Evolutionary conservation across 2,329 filamentous ascomycete species (phyloP), one percentile per base, ranked within the genome.

Genomic region (Ophiostoma novo-ulmi): DNA sequence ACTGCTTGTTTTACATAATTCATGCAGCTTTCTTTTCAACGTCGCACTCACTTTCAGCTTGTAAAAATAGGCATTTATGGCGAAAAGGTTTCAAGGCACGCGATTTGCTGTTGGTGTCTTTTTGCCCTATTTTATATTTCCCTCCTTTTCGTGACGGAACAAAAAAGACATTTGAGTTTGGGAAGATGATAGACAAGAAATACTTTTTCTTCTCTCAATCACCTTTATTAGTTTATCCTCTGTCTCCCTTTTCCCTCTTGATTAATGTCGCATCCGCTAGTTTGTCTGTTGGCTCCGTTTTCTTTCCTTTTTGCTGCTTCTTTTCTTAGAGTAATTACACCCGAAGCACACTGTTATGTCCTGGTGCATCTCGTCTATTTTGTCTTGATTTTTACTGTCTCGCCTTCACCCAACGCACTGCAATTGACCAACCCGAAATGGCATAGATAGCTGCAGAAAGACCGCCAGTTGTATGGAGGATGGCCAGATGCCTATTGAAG

Each of bases 21-120:
- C 26, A 63, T 63, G 58, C 58, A 63, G 1, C 26, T 63, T 63
- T 63, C 58, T 63, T 63, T 63, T 63, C 58, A 63, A 63, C 58
- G 58, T 63, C 26, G 5, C 26, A 63, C 58, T 31, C 58, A 14
- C n/a, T 63, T 63, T 63, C 58, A 63, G 58, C 58, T 63, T 63
- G 58, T 63, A 63, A 63, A 63, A 63, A 63, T 63, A 63, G 58
- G 26, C 52, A 22, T 17, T 63, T 63, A 5, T 26, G n/a, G 22
- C 58, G 26, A 13, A 35, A 63, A 17, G 11, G 58, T 63, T 63
- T 22, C 58, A 63, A 63, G 58, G 58, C 58, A 35, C 26, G 58
- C 58, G 58, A 36, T 63, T 63, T 63, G 58, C 58, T 35, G 26
- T 35, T 63, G 58, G 26, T 35, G 6, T 63, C 14, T 7, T 63